A percentile compares a stretch with the other conserved stretches of the same genome.
Evolutionary conservation across 2,329 filamentous ascomycete genomes (phyloP).

Genomic region (Arachnomyces sp.): DNA sequence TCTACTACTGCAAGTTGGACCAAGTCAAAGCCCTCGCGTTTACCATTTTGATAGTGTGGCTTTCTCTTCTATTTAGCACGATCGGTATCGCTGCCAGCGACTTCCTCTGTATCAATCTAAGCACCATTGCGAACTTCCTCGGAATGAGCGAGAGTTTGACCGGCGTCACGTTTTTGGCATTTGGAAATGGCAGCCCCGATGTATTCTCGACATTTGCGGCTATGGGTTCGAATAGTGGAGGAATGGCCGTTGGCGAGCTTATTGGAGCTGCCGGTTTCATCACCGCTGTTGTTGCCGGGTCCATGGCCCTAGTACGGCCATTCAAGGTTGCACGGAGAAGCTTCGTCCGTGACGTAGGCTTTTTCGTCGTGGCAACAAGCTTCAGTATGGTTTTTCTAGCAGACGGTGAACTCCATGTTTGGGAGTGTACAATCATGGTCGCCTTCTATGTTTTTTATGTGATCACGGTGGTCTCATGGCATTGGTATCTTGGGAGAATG

Average conservation of each 20-base stretch:
- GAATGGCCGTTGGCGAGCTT: slow-evolving; percentile 88
- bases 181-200: slow-evolving; percentile 96
- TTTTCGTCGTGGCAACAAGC: slow-evolving; percentile 78
- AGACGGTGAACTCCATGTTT: slow-evolving; percentile 74
- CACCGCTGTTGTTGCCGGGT: slow-evolving; percentile 88
- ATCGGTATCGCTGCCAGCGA: slow-evolving; percentile 97
- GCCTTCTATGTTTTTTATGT: slow-evolving; percentile 88
- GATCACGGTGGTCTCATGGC: slow-evolving; percentile 78
- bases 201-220: slow-evolving; percentile 98
- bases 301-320: slow-evolving; percentile 93
- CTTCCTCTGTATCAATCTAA: slow-evolving; percentile 95
- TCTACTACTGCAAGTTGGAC: slow-evolving; percentile 80
- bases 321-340: slow-evolving; percentile 85
- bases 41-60: slow-evolving; percentile 68
- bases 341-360: slow-evolving; percentile 84
- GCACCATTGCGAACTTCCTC: slow-evolving; percentile 79
- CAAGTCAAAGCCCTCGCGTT: slow-evolving; percentile 71
- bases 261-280: slow-evolving; percentile 95
- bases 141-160: slow-evolving; percentile 94
- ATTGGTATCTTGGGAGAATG: slow-evolving; percentile 69
- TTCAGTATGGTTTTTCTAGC: slow-evolving; percentile 84
- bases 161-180: slow-evolving; percentile 90
- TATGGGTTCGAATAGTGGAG: slow-evolving; percentile 95
- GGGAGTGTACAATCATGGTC: slow-evolving; percentile 90
- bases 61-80: slow-evolving; percentile 84